Base-by-base conservation (phyloP, 2,329 filamentous ascomycete genomes). In the Calonectria hongkongensis region DNA sequence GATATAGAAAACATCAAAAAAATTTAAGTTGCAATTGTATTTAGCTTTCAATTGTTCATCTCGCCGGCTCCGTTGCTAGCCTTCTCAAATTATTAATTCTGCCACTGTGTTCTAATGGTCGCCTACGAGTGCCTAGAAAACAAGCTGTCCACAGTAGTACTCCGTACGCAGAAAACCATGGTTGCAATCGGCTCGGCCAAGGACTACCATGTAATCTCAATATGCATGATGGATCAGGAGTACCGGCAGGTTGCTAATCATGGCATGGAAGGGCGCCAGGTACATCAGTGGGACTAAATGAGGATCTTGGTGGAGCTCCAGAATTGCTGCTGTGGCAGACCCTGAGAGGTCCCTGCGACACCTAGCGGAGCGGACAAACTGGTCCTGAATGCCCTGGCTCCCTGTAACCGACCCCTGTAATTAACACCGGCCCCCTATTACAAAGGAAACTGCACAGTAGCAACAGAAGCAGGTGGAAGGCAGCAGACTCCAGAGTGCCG, bases 241-340 rank as follows among this genome's bases (percentile, higher is more conserved):
- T 72, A 72, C 70, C 65, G 65, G 48, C 70, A 65, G 64, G 70
- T 72, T 60, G 65, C 70, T 68, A 68, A 65, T 63, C 56, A 67
- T 43, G 50, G 64, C 21, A 64, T 51, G 27, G 30, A 36, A 58
- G 50, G 43, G 58, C 65, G 58, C 45, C 39, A 65, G 58, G 70
- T 67, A 72, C 70, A 68, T 65, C 65, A 54, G 58, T 51, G 70
- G 70, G 16, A 68, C 70, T 45, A 51, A 28, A 21, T 45, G 56
- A 50, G 65, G 65, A 72, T 68, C 65, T 39, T 25, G 10, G 41
- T 66, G 68, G 62, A 41, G 51, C n/a, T 36, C 36, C 30, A 43
- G 60, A 60, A 43, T 30, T 28, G 60, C 64, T 67, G 69, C 50
- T 50, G 69, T 71, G 69, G 64, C 64, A 67, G 69, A 54, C 63